phyloP scores from a whole-genome alignment of 139 green algal genomes.

The Chlorella sorokiniana region DNA sequence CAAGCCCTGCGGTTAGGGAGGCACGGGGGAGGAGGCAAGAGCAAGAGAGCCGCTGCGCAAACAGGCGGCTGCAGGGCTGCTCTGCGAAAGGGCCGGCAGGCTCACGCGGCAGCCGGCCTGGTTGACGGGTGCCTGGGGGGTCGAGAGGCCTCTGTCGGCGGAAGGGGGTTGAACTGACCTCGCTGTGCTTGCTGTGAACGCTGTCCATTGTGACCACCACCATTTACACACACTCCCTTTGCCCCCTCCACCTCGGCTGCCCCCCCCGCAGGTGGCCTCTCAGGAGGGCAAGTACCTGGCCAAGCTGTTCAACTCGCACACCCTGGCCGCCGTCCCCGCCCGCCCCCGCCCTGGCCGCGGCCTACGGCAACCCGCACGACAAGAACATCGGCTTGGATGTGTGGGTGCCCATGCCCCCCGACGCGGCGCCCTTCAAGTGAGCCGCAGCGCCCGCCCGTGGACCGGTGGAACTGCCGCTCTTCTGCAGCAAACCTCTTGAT shows the following conservation, averaged over 20 bases:
- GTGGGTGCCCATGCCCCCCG: constrained; percentile 23
- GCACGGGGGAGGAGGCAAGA: no score
- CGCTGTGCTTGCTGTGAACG: no score
- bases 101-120: no score
- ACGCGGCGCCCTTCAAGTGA: neutral
- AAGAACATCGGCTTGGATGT: neutral
- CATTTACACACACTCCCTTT: neutral
- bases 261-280: neutral
- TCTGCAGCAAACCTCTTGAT: no score
- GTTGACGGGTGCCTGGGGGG: no score
- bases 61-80: no score
- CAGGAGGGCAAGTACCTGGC: constrained; percentile 68
- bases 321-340: neutral
- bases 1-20: neutral
- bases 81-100: no score
- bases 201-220: neutral
- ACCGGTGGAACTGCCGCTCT: no score
- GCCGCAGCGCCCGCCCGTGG: no score
- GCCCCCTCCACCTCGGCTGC: neutral
- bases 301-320: constrained; percentile 18
- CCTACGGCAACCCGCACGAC: neutral
- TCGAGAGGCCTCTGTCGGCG: no score
- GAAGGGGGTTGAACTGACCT: no score
- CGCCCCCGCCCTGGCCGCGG: neutral
- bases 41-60: no score